phyloP scores from a whole-genome alignment of 495 filamentous ascomycete species.

The Darksidea phi region DNA sequence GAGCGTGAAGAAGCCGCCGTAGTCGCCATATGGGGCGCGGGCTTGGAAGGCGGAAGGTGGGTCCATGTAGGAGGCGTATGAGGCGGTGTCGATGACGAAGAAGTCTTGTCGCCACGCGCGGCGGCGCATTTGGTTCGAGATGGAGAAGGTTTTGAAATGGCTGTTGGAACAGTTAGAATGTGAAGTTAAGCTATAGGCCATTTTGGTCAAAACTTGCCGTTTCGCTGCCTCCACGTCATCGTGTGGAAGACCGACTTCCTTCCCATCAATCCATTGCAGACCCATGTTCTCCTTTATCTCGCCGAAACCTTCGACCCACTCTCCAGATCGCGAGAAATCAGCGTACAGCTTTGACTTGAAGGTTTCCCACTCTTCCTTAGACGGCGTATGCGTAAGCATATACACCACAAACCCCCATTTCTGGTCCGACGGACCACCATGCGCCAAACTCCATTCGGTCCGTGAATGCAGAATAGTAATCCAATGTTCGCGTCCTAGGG shows the following conservation, averaged over 20 bases:
- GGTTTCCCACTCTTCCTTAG: constrained; percentile 7
- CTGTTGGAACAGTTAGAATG: neutral
- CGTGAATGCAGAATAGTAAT: constrained; percentile 9
- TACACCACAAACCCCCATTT: constrained; percentile 24
- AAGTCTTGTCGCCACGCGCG: constrained; percentile 19
- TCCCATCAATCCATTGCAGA: constrained; percentile 14
- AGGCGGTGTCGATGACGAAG: constrained; percentile 12
- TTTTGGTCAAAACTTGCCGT: neutral
- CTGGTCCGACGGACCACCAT: neutral
- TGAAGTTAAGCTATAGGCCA: too few species aligned
- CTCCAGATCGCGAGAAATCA: constrained; percentile 6
- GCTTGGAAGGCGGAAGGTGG: neutral
- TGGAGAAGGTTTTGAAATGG: constrained; percentile 6
- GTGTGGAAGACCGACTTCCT: constrained; percentile 10
- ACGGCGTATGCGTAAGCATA: constrained; percentile 7
- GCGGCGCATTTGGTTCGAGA: neutral
- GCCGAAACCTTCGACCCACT: constrained; percentile 18
- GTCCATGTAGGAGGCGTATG: constrained; percentile 4
- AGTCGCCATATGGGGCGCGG: neutral
- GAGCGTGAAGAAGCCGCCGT: constrained; percentile 6
- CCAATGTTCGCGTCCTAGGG: constrained; percentile 17
- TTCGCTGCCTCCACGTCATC: constrained; percentile 19
- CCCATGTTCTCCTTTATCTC: neutral
- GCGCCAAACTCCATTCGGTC: neutral
- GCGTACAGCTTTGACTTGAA: constrained; percentile 11